A percentile compares a stretch with the other conserved stretches of the same genome.
These are phyloP conservation scores for Exidia glandulosa DNA, from an alignment of 768 basidiomycete species.

Conservation along the genomic window DNA sequence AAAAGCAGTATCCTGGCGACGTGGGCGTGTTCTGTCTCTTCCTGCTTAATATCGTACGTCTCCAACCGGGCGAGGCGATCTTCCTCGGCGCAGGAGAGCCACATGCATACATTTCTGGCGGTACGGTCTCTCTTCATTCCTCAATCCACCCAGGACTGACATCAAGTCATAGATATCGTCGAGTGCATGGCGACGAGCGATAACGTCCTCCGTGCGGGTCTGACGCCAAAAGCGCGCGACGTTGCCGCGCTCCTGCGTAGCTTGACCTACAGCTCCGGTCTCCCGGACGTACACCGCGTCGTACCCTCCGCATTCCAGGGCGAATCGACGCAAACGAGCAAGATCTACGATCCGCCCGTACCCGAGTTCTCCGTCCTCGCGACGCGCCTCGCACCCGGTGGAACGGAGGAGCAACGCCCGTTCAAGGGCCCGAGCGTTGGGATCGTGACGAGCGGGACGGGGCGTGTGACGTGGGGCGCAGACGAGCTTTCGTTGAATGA, in stretches of 20 bases:
- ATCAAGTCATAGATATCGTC: conserved; percentile 68
- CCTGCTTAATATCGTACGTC: conserved; percentile 72
- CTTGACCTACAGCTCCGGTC: conserved; percentile 73
- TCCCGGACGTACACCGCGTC: conserved; percentile 60
- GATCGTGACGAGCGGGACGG: conserved; percentile 64
- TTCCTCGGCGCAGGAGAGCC: conserved; percentile 95
- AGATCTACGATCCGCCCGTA: conserved; percentile 83
- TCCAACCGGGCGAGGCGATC: conserved; percentile 80
- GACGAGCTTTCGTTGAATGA: conserved; percentile 31
- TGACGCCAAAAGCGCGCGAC: conserved; percentile 94
- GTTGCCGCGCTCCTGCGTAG: conserved; percentile 80
- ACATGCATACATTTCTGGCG: conserved; percentile 91
- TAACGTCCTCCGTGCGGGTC: conserved; percentile 96
- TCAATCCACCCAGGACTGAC: not conserved
- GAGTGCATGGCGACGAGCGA: conserved; percentile 99
- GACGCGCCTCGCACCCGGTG: conserved; percentile 34
- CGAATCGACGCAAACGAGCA: conserved; percentile 20
- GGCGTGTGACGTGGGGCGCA: conserved; percentile 27
- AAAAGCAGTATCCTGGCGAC: conserved; percentile 77
- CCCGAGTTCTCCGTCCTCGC: conserved; percentile 85
- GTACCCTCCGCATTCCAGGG: conserved; percentile 37
- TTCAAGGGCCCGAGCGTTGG: conserved; percentile 78
- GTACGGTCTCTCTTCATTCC: conserved; percentile 25
- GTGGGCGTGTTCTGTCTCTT: conserved; percentile 90
- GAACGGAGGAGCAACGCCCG: conserved; percentile 41